Base-by-base conservation (phyloP, 306 rosid genomes). In the Fragaria iinumae region DNA sequence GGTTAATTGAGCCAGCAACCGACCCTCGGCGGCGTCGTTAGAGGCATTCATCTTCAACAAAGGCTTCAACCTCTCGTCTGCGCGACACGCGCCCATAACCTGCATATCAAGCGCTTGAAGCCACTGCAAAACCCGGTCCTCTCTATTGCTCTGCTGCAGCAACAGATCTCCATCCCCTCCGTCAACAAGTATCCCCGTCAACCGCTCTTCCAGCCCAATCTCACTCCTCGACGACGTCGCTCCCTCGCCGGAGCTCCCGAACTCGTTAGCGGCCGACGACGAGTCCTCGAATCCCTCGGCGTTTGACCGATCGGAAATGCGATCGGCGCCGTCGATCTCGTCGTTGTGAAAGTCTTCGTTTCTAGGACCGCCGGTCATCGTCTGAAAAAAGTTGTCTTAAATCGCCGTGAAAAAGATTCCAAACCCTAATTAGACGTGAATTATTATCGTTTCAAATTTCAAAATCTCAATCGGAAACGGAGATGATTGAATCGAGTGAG, bases 61-160 rank as follows among this genome's bases (percentile, higher is more conserved):
- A 6, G 99, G 99, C 78, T 91, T 96, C 83, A 96, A 47, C 83
- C 97, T 82, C 89, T 92, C 98, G 44, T 91, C 98, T 17, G 91
- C 84, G 3, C 98, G 97, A 81, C 99, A 96, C 11, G 99, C 99
- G 3, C 99, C 98, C 85, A 88, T 81, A 36, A 92, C 89, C 81
- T 96, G 99, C 92, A 89, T 78, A 75, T 96, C 97, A 32, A 96
- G 91, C 77, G 98, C 99, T 86, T 89, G 96, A 5, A 96, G 86
- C 93, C 98, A 96, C 84, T 78, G 89, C 79, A 96, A 43, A 73
- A 92, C 81, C 48, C 88, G 79, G 50, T 87, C 96, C 25, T 86
- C 99, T 23, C 97, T 77, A 69, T 91, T 82, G 55, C 77, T 92
- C 62, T 76, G 89, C 83, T 92, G 97, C 45, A 92, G 88, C 91